phyloP scores from a whole-genome alignment of 2,329 filamentous ascomycete genomes.

The Dichotomopilus funicola region DNA sequence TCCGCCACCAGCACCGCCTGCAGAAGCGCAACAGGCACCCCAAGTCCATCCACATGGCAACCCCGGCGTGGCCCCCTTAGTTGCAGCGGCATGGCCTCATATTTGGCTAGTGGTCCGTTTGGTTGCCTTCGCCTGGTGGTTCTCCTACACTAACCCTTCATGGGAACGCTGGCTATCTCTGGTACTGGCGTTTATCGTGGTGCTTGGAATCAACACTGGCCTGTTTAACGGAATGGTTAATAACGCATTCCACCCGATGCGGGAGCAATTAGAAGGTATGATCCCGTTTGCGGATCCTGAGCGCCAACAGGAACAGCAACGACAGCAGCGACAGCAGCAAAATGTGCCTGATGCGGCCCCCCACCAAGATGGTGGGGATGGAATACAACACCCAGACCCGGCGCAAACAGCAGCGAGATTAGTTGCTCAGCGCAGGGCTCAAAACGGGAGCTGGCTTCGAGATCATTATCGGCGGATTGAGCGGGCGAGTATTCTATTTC shows the following conservation, averaged over 20 bases:
- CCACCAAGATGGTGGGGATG: slow-evolving; percentile 4
- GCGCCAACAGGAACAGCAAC: slow-evolving; percentile 24
- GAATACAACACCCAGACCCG: slow-evolving; percentile 35
- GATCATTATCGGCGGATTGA: slow-evolving; percentile 49
- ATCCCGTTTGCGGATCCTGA: slow-evolving; percentile 45
- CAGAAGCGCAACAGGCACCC: background rate
- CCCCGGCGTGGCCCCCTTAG: slow-evolving; percentile 32
- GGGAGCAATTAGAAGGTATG: slow-evolving; percentile 53
- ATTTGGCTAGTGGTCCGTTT: slow-evolving; percentile 56
- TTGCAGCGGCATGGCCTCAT: slow-evolving; percentile 50
- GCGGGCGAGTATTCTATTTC: slow-evolving; percentile 54
- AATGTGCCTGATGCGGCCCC: slow-evolving; percentile 7
- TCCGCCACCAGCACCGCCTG: background rate
- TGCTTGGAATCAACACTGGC: slow-evolving; percentile 56
- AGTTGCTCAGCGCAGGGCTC: slow-evolving; percentile 39
- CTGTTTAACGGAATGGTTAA: slow-evolving; percentile 50
- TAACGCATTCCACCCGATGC: slow-evolving; percentile 49
- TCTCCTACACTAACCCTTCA: slow-evolving; percentile 50
- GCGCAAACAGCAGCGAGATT: slow-evolving; percentile 49
- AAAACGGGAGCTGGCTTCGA: slow-evolving; percentile 44
- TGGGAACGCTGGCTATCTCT: slow-evolving; percentile 55
- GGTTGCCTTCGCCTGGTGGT: slow-evolving; percentile 57
- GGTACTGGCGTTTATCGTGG: slow-evolving; percentile 44
- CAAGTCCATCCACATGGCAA: slow-evolving; percentile 33
- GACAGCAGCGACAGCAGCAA: slow-evolving; percentile 23